Base-by-base conservation (phyloP, 2,329 filamentous ascomycete species). In the Pseudopyrenochaeta lycopersici region DNA sequence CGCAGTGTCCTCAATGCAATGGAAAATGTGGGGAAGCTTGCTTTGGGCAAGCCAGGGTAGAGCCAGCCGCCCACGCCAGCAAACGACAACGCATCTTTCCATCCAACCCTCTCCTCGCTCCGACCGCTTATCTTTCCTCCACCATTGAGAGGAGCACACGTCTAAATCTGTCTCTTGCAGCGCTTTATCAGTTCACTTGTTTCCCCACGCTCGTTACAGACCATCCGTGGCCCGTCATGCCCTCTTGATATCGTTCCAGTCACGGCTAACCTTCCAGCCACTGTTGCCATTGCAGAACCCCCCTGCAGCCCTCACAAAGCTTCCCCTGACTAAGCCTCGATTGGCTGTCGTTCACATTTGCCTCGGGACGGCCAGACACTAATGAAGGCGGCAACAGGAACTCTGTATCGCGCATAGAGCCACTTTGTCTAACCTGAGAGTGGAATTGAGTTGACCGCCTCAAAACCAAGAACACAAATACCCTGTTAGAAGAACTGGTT, bases 141-240 rank as follows among this genome's bases (percentile, higher is more conserved):
- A 20, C 55, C 55, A 58, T 44, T 58, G 36, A 52, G 14, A 21
- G 23, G 42, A 46, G 42, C 23, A 52, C 55, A 58, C 55, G 55
- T 58, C 43, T 21, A 4, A 14, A 14, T 10, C 20, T 20, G 18
- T 49, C 48, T 17, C 32, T 30, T 45, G 46, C 47, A 46, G 41
- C n/a, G 42, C 30, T 21, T 20, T 12, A 35, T 21, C 23, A 2
- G 10, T n/a, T 21, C 29, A 18, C 18, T 23, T 33, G 17, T 45
- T 10, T 10, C 30, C 2, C 11, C 15, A 12, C 20, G 12, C 42
- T 21, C 42, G 15, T 30, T 20, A 5, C 30, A 9, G 23, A 27
- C 23, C 23, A 27, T 4, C 4, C 23, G 9, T 27, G 23, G 23
- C 23, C 23, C 23, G 9, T 27, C 23, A 27, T 27, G 23, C 23